phyloP scores from a whole-genome alignment of 768 basidiomycete genomes.

The Pulveroboletus frians region DNA sequence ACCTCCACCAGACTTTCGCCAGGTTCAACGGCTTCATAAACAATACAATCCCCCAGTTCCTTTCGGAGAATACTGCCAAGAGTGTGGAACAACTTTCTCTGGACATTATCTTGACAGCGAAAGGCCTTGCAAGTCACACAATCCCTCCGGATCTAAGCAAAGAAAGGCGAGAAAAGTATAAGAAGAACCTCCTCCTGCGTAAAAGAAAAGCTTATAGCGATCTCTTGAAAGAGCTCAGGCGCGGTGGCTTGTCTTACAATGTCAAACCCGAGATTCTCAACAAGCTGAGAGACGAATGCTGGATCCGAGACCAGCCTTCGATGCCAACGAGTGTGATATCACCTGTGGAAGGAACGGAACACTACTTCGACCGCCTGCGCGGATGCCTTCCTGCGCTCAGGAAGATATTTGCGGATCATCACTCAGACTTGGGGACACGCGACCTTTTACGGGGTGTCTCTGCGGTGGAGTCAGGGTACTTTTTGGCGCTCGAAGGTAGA shows the following conservation, averaged over 20 bases:
- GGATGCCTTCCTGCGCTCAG: constrained; percentile 64
- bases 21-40: constrained; percentile 46
- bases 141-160: constrained; percentile 39
- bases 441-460: constrained; percentile 78
- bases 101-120: constrained; percentile 59
- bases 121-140: constrained; percentile 46
- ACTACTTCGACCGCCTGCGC: constrained; percentile 61
- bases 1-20: constrained; percentile 46
- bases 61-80: constrained; percentile 37
- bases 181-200: constrained; percentile 68
- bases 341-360: constrained; percentile 44
- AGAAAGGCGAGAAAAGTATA: constrained; percentile 55
- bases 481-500: constrained; percentile 57
- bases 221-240: constrained; percentile 82
- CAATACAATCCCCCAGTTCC: constrained; percentile 38
- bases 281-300: constrained; percentile 48
- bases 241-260: constrained; percentile 66
- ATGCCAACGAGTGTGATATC: constrained; percentile 25
- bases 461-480: constrained; percentile 75
- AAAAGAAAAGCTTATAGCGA: constrained; percentile 92
- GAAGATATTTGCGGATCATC: constrained; percentile 59
- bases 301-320: constrained; percentile 62
- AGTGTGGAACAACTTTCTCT: constrained; percentile 51
- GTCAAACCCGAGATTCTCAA: constrained; percentile 65
- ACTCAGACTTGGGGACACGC: constrained; percentile 77